Base-by-base conservation (phyloP, 2,329 filamentous ascomycete species). In the Calonectria montana region DNA sequence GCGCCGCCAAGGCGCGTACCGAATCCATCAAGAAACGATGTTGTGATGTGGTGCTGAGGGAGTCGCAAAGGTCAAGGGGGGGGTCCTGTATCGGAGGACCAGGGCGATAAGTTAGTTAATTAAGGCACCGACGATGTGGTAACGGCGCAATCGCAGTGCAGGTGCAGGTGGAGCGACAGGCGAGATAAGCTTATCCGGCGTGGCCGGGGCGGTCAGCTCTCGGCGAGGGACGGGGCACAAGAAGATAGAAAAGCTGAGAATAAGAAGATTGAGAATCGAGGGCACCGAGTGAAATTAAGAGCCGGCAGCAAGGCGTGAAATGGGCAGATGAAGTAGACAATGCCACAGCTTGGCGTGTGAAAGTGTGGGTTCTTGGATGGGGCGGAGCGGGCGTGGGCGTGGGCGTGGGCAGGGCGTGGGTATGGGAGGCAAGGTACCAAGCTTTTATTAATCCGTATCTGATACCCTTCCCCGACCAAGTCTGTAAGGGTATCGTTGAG, bases 1-100 rank as follows among this genome's bases (percentile, higher is more conserved):
- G 86, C 74, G 84, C 83, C 55, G 84, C 79, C 67, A 83, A 80
- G 69, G 81, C 78, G 68, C 79, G 78, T 76, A 83, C 82, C 67
- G 80, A 82, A 83, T 80, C 82, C 83, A 85, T 85, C 73, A 78
- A 81, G 63, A 62, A 62, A 18, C 25, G 13, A 68, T 62, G 55
- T 47, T 57, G 57, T 43, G 53, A 57, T 70, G 47, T 66, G 43
- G 72, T 69, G 57, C 70, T 61, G 66, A 59, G 39, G 50, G 37
- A 25, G 41, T 50, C 41, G 65, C 16, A 50, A 48, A 55, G 31
- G 57, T 67, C 41, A 70, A 62, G 39, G 23, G 65, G 35, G 10
- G 65, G 35, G 15, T 61, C 41, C 63, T 70, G n/a, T 64, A 71
- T 73, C 71, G 70, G 74, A 55, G 23, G 35, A 63, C 50, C 57